Evolutionary conservation across 2,329 filamentous ascomycete genomes (phyloP).

Genomic region (Aspergillus aculeatinus): DNA sequence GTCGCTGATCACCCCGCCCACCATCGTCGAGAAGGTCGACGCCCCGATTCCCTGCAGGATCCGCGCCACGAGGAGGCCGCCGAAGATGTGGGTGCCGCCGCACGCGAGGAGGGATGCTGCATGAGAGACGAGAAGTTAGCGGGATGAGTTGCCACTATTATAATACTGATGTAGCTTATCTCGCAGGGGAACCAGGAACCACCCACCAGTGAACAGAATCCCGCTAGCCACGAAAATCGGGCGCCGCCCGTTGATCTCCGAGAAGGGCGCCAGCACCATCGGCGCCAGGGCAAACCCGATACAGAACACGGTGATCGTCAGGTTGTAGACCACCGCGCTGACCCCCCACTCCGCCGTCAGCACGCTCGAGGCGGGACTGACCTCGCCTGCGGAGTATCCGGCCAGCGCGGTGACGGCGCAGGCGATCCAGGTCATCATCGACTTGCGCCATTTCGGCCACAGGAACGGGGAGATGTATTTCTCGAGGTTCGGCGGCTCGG

Average conservation of each 20-base stretch:
- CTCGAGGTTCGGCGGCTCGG: constrained; percentile 63
- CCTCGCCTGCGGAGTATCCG: constrained; percentile 78
- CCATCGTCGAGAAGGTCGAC: constrained; percentile 78
- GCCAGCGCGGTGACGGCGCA: constrained; percentile 74
- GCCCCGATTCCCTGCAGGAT: constrained; percentile 76
- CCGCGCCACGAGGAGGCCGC: constrained; percentile 71
- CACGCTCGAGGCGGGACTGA: constrained; percentile 66
- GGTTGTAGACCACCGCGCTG: constrained; percentile 63
- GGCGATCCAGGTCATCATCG: constrained; percentile 68
- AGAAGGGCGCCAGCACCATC: constrained; percentile 85
- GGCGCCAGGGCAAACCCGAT: constrained; percentile 77
- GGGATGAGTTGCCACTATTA: too few species aligned
- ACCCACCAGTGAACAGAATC: constrained; percentile 60
- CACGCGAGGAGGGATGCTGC: constrained; percentile 66
- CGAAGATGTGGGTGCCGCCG: constrained; percentile 66
- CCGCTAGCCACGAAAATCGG: constrained; percentile 78
- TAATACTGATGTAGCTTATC: too few species aligned
- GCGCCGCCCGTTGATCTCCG: constrained; percentile 81
- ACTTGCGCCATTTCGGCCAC: constrained; percentile 71
- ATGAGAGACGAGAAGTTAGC: too few species aligned
- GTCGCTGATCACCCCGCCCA: constrained; percentile 88
- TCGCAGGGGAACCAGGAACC: background rate
- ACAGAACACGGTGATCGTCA: constrained; percentile 80
- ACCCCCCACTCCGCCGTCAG: constrained; percentile 67
- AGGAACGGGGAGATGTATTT: constrained; percentile 68